A percentile compares a stretch with the other conserved stretches of the same genome.
Conservation (phyloP, 2,329 filamentous ascomycete genomes). For the Coniochaeta sp. region DNA sequence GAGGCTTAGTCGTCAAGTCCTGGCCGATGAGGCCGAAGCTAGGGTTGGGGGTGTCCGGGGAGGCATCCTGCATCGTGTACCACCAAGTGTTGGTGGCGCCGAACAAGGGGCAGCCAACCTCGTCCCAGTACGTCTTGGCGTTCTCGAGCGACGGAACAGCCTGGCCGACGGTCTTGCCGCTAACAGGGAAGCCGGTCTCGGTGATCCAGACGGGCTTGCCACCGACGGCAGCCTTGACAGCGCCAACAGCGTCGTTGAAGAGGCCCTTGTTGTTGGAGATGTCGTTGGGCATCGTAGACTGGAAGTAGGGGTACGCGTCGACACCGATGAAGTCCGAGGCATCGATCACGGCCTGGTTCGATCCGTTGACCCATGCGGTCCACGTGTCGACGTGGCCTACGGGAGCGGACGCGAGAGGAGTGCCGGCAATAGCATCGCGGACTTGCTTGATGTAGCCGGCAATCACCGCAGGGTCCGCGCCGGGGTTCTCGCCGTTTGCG, state of each 20-base stretch:
- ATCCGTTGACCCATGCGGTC: slow-evolving; percentile 68
- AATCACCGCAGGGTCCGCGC: slow-evolving; percentile 54
- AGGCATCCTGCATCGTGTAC: slow-evolving; percentile 67
- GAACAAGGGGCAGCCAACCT: slow-evolving; percentile 67
- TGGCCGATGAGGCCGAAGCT: slow-evolving; percentile 64
- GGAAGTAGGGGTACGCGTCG: slow-evolving; percentile 81
- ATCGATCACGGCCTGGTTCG: slow-evolving; percentile 64
- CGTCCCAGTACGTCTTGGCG: slow-evolving; percentile 73
- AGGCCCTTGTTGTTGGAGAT: slow-evolving; percentile 57
- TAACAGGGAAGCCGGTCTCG: slow-evolving; percentile 82
- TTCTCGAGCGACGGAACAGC: slow-evolving; percentile 59
- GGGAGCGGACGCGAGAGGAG: slow-evolving; percentile 45
- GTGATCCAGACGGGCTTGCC: slow-evolving; percentile 78
- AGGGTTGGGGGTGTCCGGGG: slow-evolving; percentile 51
- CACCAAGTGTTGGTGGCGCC: slow-evolving; percentile 63
- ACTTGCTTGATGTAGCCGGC: slow-evolving; percentile 65
- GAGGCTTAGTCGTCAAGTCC: slow-evolving; percentile 42
- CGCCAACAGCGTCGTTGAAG: slow-evolving; percentile 60
- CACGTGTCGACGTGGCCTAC: slow-evolving; percentile 89
- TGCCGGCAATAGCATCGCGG: slow-evolving; percentile 55
- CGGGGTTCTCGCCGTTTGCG: slow-evolving; percentile 52
- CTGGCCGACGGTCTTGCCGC: slow-evolving; percentile 53
- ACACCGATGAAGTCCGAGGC: slow-evolving; percentile 74
- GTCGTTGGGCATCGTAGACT: slow-evolving; percentile 59
- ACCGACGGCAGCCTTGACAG: slow-evolving; percentile 49